These are phyloP conservation scores for Hansenula anomala DNA, from an alignment of 1,139 yeast genomes.

Conservation along the genomic window DNA sequence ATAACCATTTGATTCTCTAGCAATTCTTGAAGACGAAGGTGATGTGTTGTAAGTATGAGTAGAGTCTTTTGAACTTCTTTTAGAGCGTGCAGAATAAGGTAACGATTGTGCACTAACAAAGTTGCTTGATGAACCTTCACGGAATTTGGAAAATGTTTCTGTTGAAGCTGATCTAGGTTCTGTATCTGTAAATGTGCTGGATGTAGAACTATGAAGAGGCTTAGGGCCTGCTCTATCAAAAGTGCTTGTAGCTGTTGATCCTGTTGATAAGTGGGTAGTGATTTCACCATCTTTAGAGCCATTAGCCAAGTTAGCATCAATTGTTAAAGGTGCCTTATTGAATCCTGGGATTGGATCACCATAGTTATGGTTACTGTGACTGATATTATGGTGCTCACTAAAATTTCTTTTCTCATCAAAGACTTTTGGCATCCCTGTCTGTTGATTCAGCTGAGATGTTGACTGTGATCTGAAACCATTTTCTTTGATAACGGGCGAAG, in stretches of 20 bases:
- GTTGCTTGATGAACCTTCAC: neutral
- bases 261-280: neutral
- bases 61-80: neutral
- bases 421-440: neutral
- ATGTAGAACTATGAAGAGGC: neutral
- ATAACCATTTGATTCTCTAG: neutral
- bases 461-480: slow-evolving; percentile 14
- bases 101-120: slow-evolving; percentile 2
- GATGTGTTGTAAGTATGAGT: neutral
- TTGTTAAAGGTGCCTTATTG: slow-evolving; percentile 3
- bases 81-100: neutral
- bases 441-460: slow-evolving; percentile 7
- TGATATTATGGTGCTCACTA: slow-evolving; percentile 7
- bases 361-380: neutral
- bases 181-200: slow-evolving; percentile 1
- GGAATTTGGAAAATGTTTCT: neutral
- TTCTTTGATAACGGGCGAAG: neutral
- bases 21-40: neutral
- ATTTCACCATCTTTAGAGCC: neutral
- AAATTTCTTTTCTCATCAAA: slow-evolving; percentile 11
- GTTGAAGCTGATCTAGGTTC: neutral
- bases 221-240: neutral
- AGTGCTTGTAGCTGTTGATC: neutral
- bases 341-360: neutral
- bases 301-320: slow-evolving; percentile 16